phyloP scores from a whole-genome alignment of 371 early-diverging fungal genomes.

The Syncephalastrum racemosum region DNA sequence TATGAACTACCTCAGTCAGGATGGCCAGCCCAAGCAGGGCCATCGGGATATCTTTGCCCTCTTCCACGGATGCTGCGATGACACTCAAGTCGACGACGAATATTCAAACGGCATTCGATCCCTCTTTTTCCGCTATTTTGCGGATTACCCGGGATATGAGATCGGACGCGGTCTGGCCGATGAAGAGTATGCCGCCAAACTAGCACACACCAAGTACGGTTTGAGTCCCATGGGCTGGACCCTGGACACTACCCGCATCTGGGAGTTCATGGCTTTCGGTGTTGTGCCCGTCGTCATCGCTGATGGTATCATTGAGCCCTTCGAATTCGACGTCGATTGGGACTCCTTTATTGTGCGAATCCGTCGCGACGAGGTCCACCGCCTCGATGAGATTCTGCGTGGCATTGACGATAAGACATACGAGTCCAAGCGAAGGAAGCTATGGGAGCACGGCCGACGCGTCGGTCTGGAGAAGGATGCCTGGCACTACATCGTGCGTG shows the following conservation, averaged over 20 bases:
- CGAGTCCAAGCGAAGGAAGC: constrained; percentile 39
- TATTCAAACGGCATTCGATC: constrained; percentile 58
- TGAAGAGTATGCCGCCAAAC: constrained; percentile 39
- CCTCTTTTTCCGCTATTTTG: constrained; percentile 40
- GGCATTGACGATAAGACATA: constrained; percentile 48
- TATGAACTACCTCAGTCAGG: constrained; percentile 22
- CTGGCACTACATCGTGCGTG: constrained; percentile 57
- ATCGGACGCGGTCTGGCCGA: constrained; percentile 37
- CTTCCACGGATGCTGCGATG: constrained; percentile 51
- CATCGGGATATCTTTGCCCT: constrained; percentile 46
- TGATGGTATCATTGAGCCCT: constrained; percentile 57
- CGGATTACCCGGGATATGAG: constrained; percentile 46
- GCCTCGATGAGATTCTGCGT: constrained; percentile 47
- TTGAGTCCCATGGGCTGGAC: constrained; percentile 59
- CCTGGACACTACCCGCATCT: constrained; percentile 54
- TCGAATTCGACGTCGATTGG: constrained; percentile 62
- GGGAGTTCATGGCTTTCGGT: constrained; percentile 61
- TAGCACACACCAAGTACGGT: constrained; percentile 51
- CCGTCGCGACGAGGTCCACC: constrained; percentile 50
- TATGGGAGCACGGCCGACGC: constrained; percentile 54
- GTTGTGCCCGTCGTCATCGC: constrained; percentile 60
- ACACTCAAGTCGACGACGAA: constrained; percentile 36
- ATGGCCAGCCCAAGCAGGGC: constrained; percentile 39
- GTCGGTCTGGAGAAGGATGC: constrained; percentile 52
- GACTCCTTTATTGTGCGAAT: constrained; percentile 49